These are phyloP conservation scores for Isatis lusitanica DNA, from an alignment of 441 rosid genomes.

Conservation along the genomic window DNA sequence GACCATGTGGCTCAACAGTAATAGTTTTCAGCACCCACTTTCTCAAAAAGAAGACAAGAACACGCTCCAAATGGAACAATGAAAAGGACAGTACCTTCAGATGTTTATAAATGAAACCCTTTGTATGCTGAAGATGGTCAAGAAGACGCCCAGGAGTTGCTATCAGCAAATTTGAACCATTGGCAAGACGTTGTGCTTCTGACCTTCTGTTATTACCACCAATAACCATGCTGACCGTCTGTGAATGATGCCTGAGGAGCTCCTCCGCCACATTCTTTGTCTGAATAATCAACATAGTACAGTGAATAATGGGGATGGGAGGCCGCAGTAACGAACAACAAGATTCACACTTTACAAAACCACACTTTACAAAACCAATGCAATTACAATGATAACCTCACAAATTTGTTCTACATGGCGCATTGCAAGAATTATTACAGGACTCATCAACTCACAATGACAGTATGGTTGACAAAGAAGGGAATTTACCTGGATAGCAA, in stretches of 20 bases:
- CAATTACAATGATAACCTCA: neutral
- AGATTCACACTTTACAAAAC: neutral
- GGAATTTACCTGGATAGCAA: constrained; percentile 83
- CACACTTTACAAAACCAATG: neutral
- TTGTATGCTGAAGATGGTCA: constrained; percentile 94
- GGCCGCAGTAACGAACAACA: neutral
- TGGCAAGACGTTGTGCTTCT: constrained; percentile 83
- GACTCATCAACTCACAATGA: constrained; percentile 5
- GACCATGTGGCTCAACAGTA: neutral
- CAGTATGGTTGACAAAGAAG: neutral
- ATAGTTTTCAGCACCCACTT: neutral
- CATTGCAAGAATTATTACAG: neutral
- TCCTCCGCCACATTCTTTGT: constrained; percentile 93
- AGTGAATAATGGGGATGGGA: neutral
- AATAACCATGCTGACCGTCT: constrained; percentile 82
- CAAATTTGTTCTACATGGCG: neutral
- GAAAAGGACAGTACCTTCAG: constrained; percentile 63
- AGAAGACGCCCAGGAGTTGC: constrained; percentile 98
- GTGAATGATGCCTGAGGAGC: constrained; percentile 86
- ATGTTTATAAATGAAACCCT: constrained; percentile 78
- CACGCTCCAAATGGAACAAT: neutral
- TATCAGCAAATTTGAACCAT: constrained; percentile 83
- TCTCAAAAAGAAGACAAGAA: neutral
- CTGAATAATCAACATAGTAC: constrained; percentile 40
- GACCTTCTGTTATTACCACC: constrained; percentile 86